phyloP scores from a whole-genome alignment of 495 filamentous ascomycete species.

The Aspergillus asperescens region DNA sequence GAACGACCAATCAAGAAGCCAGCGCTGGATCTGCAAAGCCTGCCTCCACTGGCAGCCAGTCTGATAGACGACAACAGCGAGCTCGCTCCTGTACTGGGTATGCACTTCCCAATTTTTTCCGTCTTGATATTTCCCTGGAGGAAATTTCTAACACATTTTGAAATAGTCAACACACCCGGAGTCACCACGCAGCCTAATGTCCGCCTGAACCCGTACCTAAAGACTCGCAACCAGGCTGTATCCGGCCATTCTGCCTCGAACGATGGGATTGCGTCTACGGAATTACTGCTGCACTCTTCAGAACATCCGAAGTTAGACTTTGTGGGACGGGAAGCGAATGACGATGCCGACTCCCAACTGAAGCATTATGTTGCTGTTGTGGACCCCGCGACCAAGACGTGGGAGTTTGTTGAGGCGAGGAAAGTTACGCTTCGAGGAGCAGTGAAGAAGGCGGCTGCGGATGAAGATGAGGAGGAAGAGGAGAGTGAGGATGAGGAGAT shows the following conservation, averaged over 20 bases:
- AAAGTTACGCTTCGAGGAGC: conserved; percentile 66
- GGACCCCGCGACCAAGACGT: conserved; percentile 64
- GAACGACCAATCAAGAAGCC: conserved; percentile 60
- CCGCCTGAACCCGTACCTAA: conserved; percentile 60
- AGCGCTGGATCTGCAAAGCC: conserved; percentile 43
- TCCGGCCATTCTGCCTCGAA: conserved; percentile 35
- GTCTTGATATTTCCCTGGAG: neutral
- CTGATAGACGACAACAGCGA: conserved; percentile 52
- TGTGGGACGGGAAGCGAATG: conserved; percentile 65
- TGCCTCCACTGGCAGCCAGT: conserved; percentile 49
- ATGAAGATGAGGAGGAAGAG: conserved; percentile 35
- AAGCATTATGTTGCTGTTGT: conserved; percentile 86
- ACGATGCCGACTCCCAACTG: conserved; percentile 57
- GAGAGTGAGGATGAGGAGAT: conserved; percentile 39
- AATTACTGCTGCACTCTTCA: conserved; percentile 75
- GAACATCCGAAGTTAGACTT: conserved; percentile 76
- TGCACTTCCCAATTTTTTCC: conserved; percentile 4
- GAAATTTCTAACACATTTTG: neutral
- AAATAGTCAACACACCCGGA: conserved; percentile 62
- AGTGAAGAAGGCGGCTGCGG: conserved; percentile 49
- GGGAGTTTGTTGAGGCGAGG: conserved; percentile 70
- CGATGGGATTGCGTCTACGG: conserved; percentile 41
- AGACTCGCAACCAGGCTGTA: conserved; percentile 39
- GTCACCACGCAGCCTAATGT: conserved; percentile 52
- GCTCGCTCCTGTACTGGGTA: conserved; percentile 64